phyloP scores from a whole-genome alignment of 768 basidiomycete species.

The Psilocybe tampanensis region DNA sequence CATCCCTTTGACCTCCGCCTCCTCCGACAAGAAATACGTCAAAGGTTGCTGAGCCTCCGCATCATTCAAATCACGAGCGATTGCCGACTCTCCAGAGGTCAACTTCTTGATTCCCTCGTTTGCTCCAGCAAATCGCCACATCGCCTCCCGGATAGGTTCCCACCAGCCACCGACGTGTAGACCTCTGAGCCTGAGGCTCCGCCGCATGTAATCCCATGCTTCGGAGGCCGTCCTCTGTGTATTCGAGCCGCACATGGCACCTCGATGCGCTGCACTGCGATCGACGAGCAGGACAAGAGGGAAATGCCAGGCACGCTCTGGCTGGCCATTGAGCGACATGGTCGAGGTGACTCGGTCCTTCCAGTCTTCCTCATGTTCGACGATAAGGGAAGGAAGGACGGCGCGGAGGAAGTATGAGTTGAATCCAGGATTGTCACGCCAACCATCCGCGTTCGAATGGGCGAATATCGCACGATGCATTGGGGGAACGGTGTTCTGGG shows the following conservation, averaged over 20 bases:
- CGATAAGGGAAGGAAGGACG: slow-evolving; percentile 67
- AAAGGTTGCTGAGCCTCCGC: not conserved
- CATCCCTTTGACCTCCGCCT: slow-evolving; percentile 16
- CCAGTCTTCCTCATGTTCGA: slow-evolving; percentile 77
- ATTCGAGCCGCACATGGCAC: slow-evolving; percentile 57
- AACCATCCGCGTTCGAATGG: slow-evolving; percentile 56
- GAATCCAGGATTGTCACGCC: slow-evolving; percentile 81
- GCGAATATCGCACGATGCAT: slow-evolving; percentile 75
- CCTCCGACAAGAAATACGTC: slow-evolving; percentile 13
- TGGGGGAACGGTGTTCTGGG: slow-evolving; percentile 44
- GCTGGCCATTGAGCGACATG: slow-evolving; percentile 13
- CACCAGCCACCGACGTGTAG: slow-evolving; percentile 67
- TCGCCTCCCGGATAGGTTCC: slow-evolving; percentile 67
- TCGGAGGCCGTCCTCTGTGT: slow-evolving; percentile 76
- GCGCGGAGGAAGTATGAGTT: slow-evolving; percentile 77
- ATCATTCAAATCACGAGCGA: not conserved
- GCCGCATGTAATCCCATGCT: slow-evolving; percentile 57
- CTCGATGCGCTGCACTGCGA: slow-evolving; percentile 76
- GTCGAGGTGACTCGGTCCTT: slow-evolving; percentile 52
- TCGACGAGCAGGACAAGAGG: slow-evolving; percentile 71
- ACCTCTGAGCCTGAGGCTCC: slow-evolving; percentile 34
- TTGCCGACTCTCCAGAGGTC: not conserved
- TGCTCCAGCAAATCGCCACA: slow-evolving; percentile 67
- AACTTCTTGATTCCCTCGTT: slow-evolving; percentile 16
- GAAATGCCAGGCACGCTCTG: slow-evolving; percentile 66